Evolutionary conservation across 495 filamentous ascomycete species (phyloP).

Genomic region (Hypoxylon lienhwacheense): DNA sequence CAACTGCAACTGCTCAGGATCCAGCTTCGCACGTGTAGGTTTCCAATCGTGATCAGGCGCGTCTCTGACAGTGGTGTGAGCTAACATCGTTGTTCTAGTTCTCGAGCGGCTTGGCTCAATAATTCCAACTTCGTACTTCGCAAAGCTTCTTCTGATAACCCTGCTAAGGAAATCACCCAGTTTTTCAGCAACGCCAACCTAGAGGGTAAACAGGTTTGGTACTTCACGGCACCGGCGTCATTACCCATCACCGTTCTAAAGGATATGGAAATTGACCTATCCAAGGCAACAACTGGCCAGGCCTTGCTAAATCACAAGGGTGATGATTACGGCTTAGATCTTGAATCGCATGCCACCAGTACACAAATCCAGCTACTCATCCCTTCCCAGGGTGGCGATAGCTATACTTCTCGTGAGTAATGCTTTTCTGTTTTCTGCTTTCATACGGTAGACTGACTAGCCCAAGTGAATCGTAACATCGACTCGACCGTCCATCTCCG

Average conservation of each 20-base stretch:
- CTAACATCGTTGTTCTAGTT: conserved; percentile 17
- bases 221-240: conserved; percentile 53
- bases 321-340: conserved; percentile 42
- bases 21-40: conserved; percentile 28
- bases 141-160: conserved; percentile 41
- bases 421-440: not conserved
- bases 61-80: not conserved
- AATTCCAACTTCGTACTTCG: conserved; percentile 41
- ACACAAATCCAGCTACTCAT: conserved; percentile 50
- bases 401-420: conserved; percentile 46
- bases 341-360: conserved; percentile 40
- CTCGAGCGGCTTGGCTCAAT: conserved; percentile 30
- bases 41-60: not conserved
- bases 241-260: conserved; percentile 53
- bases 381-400: conserved; percentile 44
- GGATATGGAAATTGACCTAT: conserved; percentile 48
- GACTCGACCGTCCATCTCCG: conserved; percentile 50
- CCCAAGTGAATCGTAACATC: conserved; percentile 42
- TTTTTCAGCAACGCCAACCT: conserved; percentile 48
- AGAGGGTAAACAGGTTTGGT: conserved; percentile 55
- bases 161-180: conserved; percentile 37
- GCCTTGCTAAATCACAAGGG: conserved; percentile 47
- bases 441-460: conserved; percentile 17
- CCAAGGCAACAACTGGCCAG: conserved; percentile 40
- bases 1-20: not conserved